Conservation (phyloP, 768 basidiomycete genomes). For the Russula ochroleuca region DNA sequence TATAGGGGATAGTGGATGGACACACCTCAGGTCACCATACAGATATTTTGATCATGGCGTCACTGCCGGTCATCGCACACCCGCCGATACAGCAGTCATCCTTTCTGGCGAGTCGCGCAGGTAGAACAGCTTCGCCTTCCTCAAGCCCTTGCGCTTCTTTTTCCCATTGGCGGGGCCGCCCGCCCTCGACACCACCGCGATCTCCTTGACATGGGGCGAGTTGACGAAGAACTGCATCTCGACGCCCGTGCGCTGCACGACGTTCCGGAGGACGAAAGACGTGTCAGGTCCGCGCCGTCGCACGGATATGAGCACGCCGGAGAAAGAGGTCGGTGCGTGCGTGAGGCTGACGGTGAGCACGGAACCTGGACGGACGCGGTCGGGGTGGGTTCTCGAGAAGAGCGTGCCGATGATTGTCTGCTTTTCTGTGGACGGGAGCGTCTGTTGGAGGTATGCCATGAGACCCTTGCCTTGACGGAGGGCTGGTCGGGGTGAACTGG, state of each 20-base stretch:
- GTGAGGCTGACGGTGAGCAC: constrained; percentile 75
- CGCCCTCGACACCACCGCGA: constrained; percentile 55
- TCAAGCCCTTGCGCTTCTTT: constrained; percentile 46
- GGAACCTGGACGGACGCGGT: constrained; percentile 76
- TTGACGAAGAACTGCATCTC: constrained; percentile 89
- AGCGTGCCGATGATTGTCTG: constrained; percentile 59
- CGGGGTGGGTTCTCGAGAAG: constrained; percentile 67
- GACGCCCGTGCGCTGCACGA: constrained; percentile 86
- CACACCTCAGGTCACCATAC: background rate
- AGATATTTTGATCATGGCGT: too few species aligned
- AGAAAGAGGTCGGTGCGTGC: constrained; percentile 77
- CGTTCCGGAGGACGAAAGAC: constrained; percentile 83
- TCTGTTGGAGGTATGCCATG: constrained; percentile 67
- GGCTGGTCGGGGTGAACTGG: constrained; percentile 41
- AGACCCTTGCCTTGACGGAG: constrained; percentile 69
- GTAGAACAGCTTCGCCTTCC: constrained; percentile 79
- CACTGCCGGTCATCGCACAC: constrained; percentile 34
- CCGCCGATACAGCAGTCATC: constrained; percentile 70
- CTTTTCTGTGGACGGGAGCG: constrained; percentile 64
- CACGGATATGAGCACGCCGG: constrained; percentile 82
- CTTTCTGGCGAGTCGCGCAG: constrained; percentile 78
- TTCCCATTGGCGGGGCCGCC: constrained; percentile 8
- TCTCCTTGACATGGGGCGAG: constrained; percentile 83
- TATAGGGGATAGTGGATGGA: background rate
- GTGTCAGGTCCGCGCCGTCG: constrained; percentile 82